A percentile compares a stretch with the other conserved stretches of the same genome.
Conservation (phyloP, 179 eudicot species). For the Amaranthus tricolor region DNA sequence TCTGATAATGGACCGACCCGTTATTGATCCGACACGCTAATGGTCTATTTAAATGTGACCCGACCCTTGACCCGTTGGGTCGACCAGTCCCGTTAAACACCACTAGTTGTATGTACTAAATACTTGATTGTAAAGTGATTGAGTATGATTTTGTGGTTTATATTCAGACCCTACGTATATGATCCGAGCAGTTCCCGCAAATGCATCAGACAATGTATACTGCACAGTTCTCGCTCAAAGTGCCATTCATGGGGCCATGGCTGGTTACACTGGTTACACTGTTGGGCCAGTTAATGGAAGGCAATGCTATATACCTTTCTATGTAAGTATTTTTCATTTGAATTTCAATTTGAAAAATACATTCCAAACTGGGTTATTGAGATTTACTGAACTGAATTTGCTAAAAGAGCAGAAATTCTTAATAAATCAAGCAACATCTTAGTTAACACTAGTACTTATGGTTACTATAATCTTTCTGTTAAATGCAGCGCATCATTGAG, state of each 20-base stretch:
- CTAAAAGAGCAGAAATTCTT: too few relatives aligned
- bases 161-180: constrained; percentile 79
- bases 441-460: background rate
- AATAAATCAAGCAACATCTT: too few relatives aligned
- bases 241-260: constrained; percentile 91
- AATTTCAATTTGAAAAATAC: background rate
- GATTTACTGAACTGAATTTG: too few relatives aligned
- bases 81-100: too few relatives aligned
- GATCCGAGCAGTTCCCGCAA: constrained; percentile 82
- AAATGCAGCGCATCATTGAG: constrained; percentile 65
- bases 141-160: background rate
- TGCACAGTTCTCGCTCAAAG: constrained; percentile 86
- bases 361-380: too few relatives aligned
- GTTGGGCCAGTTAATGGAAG: constrained; percentile 78
- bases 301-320: constrained; percentile 76
- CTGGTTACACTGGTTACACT: constrained; percentile 79
- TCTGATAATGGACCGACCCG: too few relatives aligned
- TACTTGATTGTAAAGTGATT: constrained; percentile 1
- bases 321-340: constrained; percentile 43
- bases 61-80: too few relatives aligned
- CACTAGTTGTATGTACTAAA: background rate
- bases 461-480: background rate
- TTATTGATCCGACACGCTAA: too few relatives aligned
- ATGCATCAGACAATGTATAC: constrained; percentile 82
- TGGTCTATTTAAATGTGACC: too few relatives aligned